Evolutionary conservation across 305 asterid species (phyloP).

Genomic region (Fraxinus floribunda): DNA sequence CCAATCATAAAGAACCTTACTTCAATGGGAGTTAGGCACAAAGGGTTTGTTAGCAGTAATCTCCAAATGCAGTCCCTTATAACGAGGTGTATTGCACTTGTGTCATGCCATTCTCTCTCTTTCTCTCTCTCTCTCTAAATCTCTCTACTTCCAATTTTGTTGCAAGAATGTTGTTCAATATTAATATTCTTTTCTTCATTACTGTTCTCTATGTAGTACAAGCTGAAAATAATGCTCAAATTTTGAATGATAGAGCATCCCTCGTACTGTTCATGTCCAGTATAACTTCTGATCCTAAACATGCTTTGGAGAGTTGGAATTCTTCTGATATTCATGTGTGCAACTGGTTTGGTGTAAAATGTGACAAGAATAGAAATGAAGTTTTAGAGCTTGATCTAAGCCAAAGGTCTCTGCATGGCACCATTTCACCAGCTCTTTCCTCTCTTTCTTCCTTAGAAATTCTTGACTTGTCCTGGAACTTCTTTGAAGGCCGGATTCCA

Average conservation of each 20-base stretch:
- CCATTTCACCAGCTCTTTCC: slow-evolving; percentile 56
- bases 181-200: slow-evolving; percentile 37
- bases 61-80: slow-evolving; percentile 14
- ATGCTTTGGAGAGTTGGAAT: slow-evolving; percentile 52
- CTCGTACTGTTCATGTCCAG: slow-evolving; percentile 65
- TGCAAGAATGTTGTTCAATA: slow-evolving; percentile 41
- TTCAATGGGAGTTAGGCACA: slow-evolving; percentile 72
- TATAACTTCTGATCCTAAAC: slow-evolving; percentile 49
- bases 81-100: not conserved
- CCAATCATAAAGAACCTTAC: not conserved
- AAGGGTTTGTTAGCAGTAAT: slow-evolving; percentile 20
- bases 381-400: slow-evolving; percentile 65
- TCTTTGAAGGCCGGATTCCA: slow-evolving; percentile 54
- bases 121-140: not conserved
- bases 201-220: slow-evolving; percentile 32
- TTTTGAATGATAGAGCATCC: slow-evolving; percentile 42
- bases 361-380: slow-evolving; percentile 36
- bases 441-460: slow-evolving; percentile 44
- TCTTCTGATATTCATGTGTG: slow-evolving; percentile 39
- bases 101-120: not conserved
- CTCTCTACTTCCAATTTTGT: not conserved
- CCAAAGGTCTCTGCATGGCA: slow-evolving; percentile 54
- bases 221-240: slow-evolving; percentile 32
- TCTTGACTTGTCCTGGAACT: slow-evolving; percentile 72
- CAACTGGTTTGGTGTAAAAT: slow-evolving; percentile 64